These are phyloP conservation scores for Rutstroemia sydowiana DNA, from an alignment of 2,329 filamentous ascomycete genomes.

Conservation along the genomic window DNA sequence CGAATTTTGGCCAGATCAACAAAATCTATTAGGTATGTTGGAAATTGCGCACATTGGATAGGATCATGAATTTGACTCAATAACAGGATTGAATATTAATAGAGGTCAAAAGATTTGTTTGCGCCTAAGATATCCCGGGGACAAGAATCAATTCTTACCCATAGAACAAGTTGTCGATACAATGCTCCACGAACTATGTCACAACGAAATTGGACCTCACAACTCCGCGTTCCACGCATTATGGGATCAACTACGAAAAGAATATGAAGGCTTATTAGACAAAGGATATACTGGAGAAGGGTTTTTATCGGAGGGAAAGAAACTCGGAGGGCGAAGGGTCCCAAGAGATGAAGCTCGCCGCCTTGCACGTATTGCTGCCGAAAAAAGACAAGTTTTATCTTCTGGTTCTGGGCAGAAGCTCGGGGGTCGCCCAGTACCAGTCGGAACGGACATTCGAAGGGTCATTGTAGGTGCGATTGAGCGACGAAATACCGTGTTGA, in stretches of 20 bases:
- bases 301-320: constrained; percentile 69
- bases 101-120: constrained; percentile 72
- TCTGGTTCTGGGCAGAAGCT: constrained; percentile 63
- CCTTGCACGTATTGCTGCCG: constrained; percentile 65
- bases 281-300: constrained; percentile 90
- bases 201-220: constrained; percentile 79
- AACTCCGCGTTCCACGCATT: constrained; percentile 74
- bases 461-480: constrained; percentile 67
- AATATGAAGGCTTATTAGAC: constrained; percentile 65
- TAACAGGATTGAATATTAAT: constrained; percentile 66
- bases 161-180: constrained; percentile 80
- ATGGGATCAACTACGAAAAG: constrained; percentile 84
- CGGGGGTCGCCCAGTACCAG: constrained; percentile 52
- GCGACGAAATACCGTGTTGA: constrained; percentile 56
- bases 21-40: constrained; percentile 59
- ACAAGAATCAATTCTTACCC: constrained; percentile 69
- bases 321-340: constrained; percentile 61
- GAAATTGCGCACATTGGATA: not conserved
- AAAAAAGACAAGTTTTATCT: constrained; percentile 54
- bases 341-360: constrained; percentile 67
- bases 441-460: constrained; percentile 61
- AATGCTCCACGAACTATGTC: constrained; percentile 89
- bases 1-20: constrained; percentile 76
- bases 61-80: not conserved
- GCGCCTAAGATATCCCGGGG: constrained; percentile 68